Evolutionary conservation across 2,329 filamentous ascomycete species (phyloP), one percentile per base, ranked within the genome.

Genomic region (Paraphaeosphaeria minitans): DNA sequence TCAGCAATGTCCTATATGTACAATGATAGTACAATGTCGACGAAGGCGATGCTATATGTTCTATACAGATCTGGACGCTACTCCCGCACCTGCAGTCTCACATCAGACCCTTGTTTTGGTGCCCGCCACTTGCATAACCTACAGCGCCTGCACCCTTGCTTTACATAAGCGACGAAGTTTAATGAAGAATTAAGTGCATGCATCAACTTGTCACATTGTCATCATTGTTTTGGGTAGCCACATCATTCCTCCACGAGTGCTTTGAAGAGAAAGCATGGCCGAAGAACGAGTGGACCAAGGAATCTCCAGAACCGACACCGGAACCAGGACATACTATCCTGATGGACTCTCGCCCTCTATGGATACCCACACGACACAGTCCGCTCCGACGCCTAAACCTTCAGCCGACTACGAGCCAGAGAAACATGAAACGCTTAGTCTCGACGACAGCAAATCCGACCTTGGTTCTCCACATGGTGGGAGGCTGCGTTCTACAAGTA

Each of bases 251-350:
- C 31, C 53, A 62, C 37, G 31, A 35, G 27, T 62, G 59, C 53
- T 62, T 51, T 47, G 41, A 39, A 41, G 37, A 50, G 27, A 19
- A 42, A 42, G 33, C 49, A 59, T 62, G 59, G 59, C 59, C 53
- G 53, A 50, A 59, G 46, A 59, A 52, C 48, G 16, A 54, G 24
- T 55, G 56, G 59, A 58, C 14, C 33, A 51, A n/a, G 55, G 52
- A 21, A 24, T 51, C 56, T 56, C 53, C 27, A 56, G 56, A 56
- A 56, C 27, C 21, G 35, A 47, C 46, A 47, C 21, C 16, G 59
- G 52, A 42, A 39, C 33, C 41, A 50, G 42, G 29, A 56, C 52
- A 16, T 55, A 57, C 51, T 35, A 49, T 47, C 54, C 50, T 14
- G 59, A 57, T 29, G 53, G 43, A 35, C 31, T 56, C 33, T 21